A percentile compares a stretch with the other conserved stretches of the same genome.
phyloP scores from a whole-genome alignment of 768 basidiomycete species.

The Suillus clintonianus region DNA sequence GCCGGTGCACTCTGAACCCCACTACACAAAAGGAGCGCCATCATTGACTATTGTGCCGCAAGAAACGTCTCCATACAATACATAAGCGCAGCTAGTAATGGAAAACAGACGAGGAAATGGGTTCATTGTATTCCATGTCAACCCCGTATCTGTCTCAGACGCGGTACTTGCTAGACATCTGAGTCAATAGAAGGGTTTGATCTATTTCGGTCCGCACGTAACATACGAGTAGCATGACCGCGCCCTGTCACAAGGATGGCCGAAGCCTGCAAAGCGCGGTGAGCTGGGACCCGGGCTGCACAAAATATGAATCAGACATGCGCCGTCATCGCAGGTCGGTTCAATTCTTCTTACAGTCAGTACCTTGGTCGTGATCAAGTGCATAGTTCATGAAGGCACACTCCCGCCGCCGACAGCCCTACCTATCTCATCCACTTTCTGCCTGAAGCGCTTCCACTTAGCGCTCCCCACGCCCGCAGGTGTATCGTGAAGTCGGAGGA shows the following conservation, averaged over 20 bases:
- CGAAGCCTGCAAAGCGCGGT: conserved; percentile 27
- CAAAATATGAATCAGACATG: conserved; percentile 1
- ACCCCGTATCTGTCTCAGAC: conserved; percentile 96
- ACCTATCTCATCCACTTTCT: conserved; percentile 74
- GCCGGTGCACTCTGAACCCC: too few relatives aligned
- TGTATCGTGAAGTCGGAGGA: conserved; percentile 64
- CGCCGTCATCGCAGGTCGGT: neutral
- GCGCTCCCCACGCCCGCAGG: conserved; percentile 58
- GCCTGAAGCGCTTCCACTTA: conserved; percentile 71
- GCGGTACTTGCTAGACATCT: conserved; percentile 60
- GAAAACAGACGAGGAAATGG: neutral
- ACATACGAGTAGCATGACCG: conserved; percentile 15
- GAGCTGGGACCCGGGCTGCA: conserved; percentile 20
- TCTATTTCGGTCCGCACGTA: conserved; percentile 55
- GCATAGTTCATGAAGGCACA: conserved; percentile 21
- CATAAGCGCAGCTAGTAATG: neutral
- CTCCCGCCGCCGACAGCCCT: conserved; percentile 51
- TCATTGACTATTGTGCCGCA: neutral
- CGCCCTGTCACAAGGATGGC: conserved; percentile 22
- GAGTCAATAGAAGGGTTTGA: conserved; percentile 80
- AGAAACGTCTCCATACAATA: neutral
- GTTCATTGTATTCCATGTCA: conserved; percentile 18
- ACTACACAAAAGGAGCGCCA: too few relatives aligned
- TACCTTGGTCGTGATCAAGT: conserved; percentile 20
- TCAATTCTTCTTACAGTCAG: conserved; percentile 7